These are phyloP conservation scores for Mycotypha africana DNA, from an alignment of 371 early-diverging fungal genomes.

Conservation along the genomic window DNA sequence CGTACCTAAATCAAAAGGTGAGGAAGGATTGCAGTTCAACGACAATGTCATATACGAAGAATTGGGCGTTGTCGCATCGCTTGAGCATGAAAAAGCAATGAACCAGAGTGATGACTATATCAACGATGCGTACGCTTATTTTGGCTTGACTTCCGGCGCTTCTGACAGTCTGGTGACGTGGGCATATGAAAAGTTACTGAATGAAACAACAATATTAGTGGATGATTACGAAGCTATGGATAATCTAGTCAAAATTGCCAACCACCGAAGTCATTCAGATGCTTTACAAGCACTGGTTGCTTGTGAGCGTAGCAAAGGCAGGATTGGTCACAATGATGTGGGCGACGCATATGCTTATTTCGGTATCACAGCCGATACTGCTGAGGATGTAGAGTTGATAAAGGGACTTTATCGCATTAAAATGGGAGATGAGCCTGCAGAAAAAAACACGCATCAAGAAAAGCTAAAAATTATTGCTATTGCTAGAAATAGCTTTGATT, in stretches of 20 bases:
- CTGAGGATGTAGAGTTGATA: conserved; percentile 23
- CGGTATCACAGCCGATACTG: conserved; percentile 25
- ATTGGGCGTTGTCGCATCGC: conserved; percentile 8
- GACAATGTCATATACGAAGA: conserved; percentile 6
- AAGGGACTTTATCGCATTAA: conserved; percentile 32
- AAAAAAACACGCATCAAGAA: conserved; percentile 19
- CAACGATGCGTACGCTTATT: conserved; percentile 18
- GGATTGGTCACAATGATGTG: conserved; percentile 38
- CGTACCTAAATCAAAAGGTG: conserved; percentile 8
- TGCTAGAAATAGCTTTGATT: conserved; percentile 18
- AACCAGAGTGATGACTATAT: conserved; percentile 16
- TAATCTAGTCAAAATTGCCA: conserved; percentile 31
- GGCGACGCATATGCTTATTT: conserved; percentile 50
- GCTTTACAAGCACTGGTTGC: conserved; percentile 36
- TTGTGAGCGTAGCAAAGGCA: conserved; percentile 41
- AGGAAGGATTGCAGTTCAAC: no score
- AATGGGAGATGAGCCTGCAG: conserved; percentile 28
- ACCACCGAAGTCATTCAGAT: conserved; percentile 24
- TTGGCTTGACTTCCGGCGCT: conserved; percentile 48
- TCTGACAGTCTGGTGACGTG: conserved; percentile 44
- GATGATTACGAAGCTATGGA: conserved; percentile 32
- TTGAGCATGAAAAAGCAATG: conserved; percentile 13
- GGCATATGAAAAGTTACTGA: conserved; percentile 30
- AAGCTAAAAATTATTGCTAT: conserved; percentile 29
- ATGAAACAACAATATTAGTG: conserved; percentile 23